phyloP scores from a whole-genome alignment of 148 eudicot species.

The Cornus florida region DNA sequence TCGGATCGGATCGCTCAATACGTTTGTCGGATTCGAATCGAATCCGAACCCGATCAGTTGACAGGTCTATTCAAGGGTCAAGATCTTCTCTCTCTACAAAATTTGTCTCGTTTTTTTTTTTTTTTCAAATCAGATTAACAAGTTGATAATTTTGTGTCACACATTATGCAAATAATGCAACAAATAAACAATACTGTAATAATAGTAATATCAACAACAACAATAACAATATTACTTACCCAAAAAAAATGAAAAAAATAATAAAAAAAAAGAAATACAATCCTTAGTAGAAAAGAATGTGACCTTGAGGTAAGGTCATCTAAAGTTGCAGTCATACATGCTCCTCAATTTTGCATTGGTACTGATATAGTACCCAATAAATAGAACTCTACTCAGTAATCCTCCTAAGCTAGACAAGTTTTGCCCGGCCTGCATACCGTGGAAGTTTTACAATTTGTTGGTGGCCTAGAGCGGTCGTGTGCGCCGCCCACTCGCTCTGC shows the following conservation, averaged over 20 bases:
- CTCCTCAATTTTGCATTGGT: constrained; percentile 11
- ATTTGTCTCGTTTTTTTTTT: too few species aligned
- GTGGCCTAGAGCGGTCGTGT: constrained; percentile 63
- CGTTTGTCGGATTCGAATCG: too few species aligned
- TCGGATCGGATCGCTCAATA: too few species aligned
- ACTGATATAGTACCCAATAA: constrained; percentile 47
- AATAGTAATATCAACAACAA: too few species aligned
- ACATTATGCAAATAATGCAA: too few species aligned
- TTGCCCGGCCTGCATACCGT: not conserved
- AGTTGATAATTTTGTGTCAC: too few species aligned
- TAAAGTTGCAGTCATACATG: constrained; percentile 4
- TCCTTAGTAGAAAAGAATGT: constrained; percentile 44
- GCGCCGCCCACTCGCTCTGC: constrained; percentile 71
- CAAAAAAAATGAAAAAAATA: not conserved
- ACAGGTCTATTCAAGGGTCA: too few species aligned
- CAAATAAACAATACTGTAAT: too few species aligned
- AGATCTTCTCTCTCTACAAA: too few species aligned
- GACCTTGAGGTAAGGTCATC: constrained; percentile 83
- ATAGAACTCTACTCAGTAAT: constrained; percentile 13
- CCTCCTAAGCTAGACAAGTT: constrained; percentile 10
- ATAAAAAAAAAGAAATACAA: not conserved
- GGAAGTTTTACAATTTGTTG: not conserved
- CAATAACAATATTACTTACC: too few species aligned
- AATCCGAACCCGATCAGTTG: too few species aligned
- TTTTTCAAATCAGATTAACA: too few species aligned